Evolutionary conservation across 1,284 basidiomycete species (phyloP).

Genomic region (Cutaneotrichosporon cavernicola): DNA sequence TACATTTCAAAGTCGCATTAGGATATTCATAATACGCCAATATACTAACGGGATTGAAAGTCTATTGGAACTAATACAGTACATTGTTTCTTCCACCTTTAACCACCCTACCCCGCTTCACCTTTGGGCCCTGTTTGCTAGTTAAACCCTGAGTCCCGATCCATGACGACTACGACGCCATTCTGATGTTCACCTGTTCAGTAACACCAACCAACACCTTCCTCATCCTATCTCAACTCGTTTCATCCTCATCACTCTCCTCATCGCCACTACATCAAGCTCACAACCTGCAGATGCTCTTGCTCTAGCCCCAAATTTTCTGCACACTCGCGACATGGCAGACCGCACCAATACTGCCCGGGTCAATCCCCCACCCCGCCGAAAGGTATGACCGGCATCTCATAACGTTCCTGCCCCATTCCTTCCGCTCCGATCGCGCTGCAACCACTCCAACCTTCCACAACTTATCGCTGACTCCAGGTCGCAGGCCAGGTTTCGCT

Average conservation of each 20-base stretch:
- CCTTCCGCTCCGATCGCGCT: not conserved
- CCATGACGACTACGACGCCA: too few species aligned
- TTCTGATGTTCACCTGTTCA: not conserved
- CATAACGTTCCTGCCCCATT: not conserved
- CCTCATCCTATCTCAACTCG: not conserved
- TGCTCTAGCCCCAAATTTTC: not conserved
- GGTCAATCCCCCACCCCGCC: slow-evolving; percentile 4
- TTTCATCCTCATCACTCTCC: not conserved
- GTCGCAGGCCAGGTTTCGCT: slow-evolving; percentile 11
- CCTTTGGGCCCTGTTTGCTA: too few species aligned
- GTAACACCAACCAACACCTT: not conserved
- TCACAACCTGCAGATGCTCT: not conserved
- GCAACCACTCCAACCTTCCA: not conserved
- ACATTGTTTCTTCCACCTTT: too few species aligned
- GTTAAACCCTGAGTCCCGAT: too few species aligned
- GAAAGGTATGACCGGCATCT: not conserved
- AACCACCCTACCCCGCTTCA: too few species aligned
- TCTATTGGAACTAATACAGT: too few species aligned
- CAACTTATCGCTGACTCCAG: slow-evolving; percentile 8
- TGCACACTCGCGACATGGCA: slow-evolving; percentile 5
- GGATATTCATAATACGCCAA: too few species aligned
- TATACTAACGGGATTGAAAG: too few species aligned
- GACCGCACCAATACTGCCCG: slow-evolving; percentile 3
- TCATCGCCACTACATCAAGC: not conserved
- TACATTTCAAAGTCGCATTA: too few species aligned